Percentiles rank a stretch among this genome's conserved stretches.
Conservation (phyloP, 371 early-diverging fungal genomes). For the Rhizopus microsporus region DNA sequence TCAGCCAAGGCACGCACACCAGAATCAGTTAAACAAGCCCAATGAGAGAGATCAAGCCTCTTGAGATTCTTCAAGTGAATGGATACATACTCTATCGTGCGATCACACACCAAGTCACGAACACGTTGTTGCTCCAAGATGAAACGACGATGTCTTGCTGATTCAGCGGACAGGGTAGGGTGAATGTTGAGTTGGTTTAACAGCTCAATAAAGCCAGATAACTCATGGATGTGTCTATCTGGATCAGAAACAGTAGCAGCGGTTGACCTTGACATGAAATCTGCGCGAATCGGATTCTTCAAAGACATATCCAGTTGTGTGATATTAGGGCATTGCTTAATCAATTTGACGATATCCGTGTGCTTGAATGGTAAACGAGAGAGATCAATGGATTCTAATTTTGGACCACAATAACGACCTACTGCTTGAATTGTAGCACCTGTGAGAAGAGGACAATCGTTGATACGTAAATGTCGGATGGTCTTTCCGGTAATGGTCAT, state of each 20-base stretch:
- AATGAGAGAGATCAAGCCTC: conserved; percentile 27
- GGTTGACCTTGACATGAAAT: neutral
- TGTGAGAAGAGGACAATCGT: conserved; percentile 32
- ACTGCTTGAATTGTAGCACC: conserved; percentile 21
- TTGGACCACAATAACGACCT: conserved; percentile 22
- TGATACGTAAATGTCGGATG: conserved; percentile 31
- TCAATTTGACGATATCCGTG: conserved; percentile 18
- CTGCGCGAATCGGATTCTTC: conserved; percentile 12
- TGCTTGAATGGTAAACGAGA: conserved; percentile 26
- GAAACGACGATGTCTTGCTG: conserved; percentile 15
- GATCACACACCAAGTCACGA: conserved; percentile 20
- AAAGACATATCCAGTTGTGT: conserved; percentile 19
- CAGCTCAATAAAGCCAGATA: conserved; percentile 25
- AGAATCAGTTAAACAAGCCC: conserved; percentile 27
- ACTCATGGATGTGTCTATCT: conserved; percentile 7
- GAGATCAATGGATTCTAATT: conserved; percentile 30
- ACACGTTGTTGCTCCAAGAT: conserved; percentile 11
- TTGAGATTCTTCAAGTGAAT: conserved; percentile 20
- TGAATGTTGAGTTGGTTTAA: conserved; percentile 19
- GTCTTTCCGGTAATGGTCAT: conserved; percentile 22
- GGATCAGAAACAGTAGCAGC: neutral
- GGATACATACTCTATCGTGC: conserved; percentile 20
- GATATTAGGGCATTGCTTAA: conserved; percentile 27
- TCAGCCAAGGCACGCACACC: neutral
- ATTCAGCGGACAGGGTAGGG: conserved; percentile 14